Conservation (phyloP, 2,329 filamentous ascomycete species). For the Biscogniauxia marginata region DNA sequence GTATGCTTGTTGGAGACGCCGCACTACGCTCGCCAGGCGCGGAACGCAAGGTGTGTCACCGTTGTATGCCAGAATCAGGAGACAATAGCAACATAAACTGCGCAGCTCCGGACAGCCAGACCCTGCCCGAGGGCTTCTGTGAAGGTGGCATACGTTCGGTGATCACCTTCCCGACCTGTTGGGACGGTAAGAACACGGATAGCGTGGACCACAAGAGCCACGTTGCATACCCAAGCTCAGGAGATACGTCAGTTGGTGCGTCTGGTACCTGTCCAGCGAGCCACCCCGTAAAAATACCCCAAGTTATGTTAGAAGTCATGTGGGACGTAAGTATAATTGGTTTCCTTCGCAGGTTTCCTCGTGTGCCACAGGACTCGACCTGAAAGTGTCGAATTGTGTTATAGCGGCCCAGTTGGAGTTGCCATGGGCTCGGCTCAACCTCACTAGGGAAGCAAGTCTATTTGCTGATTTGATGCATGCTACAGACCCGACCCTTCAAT, state of each 20-base stretch:
- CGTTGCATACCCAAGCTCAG: slow-evolving; percentile 46
- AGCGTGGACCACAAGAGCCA: slow-evolving; percentile 49
- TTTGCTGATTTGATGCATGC: background rate
- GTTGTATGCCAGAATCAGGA: slow-evolving; percentile 26
- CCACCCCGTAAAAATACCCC: slow-evolving; percentile 42
- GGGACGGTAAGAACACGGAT: slow-evolving; percentile 52
- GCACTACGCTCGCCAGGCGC: slow-evolving; percentile 33
- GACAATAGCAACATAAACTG: slow-evolving; percentile 18
- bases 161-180: slow-evolving; percentile 45
- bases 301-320: slow-evolving; percentile 49
- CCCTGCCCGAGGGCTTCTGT: slow-evolving; percentile 39
- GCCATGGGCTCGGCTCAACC: background rate
- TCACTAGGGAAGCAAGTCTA: background rate
- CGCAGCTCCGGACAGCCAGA: slow-evolving; percentile 37
- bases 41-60: slow-evolving; percentile 38
- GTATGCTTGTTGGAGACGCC: slow-evolving; percentile 47
- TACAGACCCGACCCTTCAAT: slow-evolving; percentile 25
- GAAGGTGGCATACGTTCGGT: slow-evolving; percentile 45
- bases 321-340: slow-evolving; percentile 33
- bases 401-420: background rate
- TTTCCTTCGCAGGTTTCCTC: background rate
- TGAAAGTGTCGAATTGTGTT: background rate
- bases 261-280: slow-evolving; percentile 35
- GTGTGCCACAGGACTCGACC: background rate
- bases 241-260: slow-evolving; percentile 35